Evolutionary conservation across 2,329 filamentous ascomycete species (phyloP), one percentile per base, ranked within the genome.

Genomic region (Kalmusia sp.): DNA sequence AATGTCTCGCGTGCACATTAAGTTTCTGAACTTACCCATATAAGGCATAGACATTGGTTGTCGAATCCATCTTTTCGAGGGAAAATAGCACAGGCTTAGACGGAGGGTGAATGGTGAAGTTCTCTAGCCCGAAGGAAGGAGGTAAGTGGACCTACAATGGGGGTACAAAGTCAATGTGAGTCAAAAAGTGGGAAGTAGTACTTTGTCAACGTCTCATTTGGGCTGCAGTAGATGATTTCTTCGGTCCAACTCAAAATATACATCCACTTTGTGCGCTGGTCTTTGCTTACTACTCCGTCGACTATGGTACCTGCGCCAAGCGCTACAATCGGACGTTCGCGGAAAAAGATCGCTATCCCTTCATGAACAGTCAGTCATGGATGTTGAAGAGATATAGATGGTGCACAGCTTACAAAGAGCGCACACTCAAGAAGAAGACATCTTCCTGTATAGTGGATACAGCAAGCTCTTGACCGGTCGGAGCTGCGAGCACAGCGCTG

Each of bases 41-140:
- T 7, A 40, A 22, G 7, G 37, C 37, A 19, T 40, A 40, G 5
- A 6, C 37, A 6, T n/a, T 21, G 15, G n/a, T 8, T 22, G 37
- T n/a, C n/a, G 15, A 6, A 19, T 7, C 19, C 5, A 48, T n/a
- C 11, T 15, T 17, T 12, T 6, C 4, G 25, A 40, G 35, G 2
- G 15, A 6, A 27, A 49, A 21, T 17, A 27, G 14, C n/a, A 28
- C 38, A n/a, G 47, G 47, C 12, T 31, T 14, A 2, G 37, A 22
- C n/a, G 35, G 34, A 33, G 35, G 46, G 17, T 33, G 46, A 6
- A 25, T 19, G 14, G 37, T 43, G 47, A 35, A 25, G 28, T 41
- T 34, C 28, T 49, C 35, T 3, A 37, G 6, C 14, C 43, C 30
- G 31, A 46, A 37, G 14, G 43, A 21, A 33, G 40, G 25, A 12